Evolutionary conservation across 2,329 filamentous ascomycete species (phyloP), one percentile per base, ranked within the genome.

Genomic region (Fusarium chlamydosporum): DNA sequence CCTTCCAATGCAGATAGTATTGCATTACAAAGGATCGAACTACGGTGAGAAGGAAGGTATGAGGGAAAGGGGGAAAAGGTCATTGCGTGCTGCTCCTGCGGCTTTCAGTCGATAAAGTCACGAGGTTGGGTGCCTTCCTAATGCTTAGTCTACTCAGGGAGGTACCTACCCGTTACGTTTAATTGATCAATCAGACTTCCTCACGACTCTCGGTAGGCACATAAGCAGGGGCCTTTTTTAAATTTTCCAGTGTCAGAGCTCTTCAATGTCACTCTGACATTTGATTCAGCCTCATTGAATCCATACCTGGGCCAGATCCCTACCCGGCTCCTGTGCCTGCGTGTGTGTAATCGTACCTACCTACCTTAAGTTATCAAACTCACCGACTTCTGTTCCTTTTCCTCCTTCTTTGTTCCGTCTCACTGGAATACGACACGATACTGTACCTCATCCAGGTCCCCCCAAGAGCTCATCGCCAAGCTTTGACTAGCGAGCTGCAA

Each of bases 231-330:
- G 27, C 13, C 9, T 18, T 29, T 31, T 11, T 31, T 27, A 48
- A 23, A 4, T n/a, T n/a, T 23, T 33, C 26, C 16, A 27, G 23
- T 41, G 55, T 56, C 20, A 48, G 47, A 43, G 20, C 55, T 48
- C 37, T 54, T 45, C 42, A 51, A 55, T 68, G 62, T 50, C 53
- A 63, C 63, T 45, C 56, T 69, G 56, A 58, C 66, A 63, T 68
- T 54, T 51, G 31, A 46, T 67, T 52, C 53, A 65, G 54, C 53
- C 53, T 65, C 61, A 41, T 60, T 34, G 40, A 43, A 42, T 33
- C 51, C 52, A 23, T 23, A 23, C 23, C 23, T 23, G 23, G 23
- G 23, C 42, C 26, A 53, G 12, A 66, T 43, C 64, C 65, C 10
- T 65, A 37, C 46, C 33, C 20, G 34, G 41, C 16, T 11, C 20